Evolutionary conservation across 2,329 filamentous ascomycete genomes (phyloP).

Genomic region (Apiospora malaysiana): DNA sequence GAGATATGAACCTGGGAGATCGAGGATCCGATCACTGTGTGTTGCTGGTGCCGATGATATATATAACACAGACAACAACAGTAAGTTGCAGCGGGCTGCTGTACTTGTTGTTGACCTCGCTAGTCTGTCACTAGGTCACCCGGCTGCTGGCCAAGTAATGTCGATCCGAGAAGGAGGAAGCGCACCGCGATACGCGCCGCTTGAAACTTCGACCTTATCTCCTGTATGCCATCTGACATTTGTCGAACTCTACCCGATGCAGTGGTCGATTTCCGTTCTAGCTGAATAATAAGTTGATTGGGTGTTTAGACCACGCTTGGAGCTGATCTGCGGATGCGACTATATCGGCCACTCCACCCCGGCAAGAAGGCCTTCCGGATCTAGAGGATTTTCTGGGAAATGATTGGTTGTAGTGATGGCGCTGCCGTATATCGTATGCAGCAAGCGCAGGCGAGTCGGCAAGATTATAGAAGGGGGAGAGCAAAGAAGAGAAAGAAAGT

Average conservation of each 20-base stretch:
- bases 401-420: neutral
- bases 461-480: slow-evolving; percentile 4
- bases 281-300: slow-evolving; percentile 3
- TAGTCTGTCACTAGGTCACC: slow-evolving; percentile 1
- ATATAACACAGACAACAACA: slow-evolving; percentile 5
- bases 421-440: neutral
- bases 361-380: slow-evolving; percentile 22
- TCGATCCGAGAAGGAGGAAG: slow-evolving; percentile 5
- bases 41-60: neutral
- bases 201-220: neutral
- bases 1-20: neutral
- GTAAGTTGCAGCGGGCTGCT: neutral
- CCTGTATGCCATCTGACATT: slow-evolving; percentile 9
- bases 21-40: neutral
- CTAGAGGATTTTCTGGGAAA: slow-evolving; percentile 1
- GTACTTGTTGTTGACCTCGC: neutral
- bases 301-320: neutral
- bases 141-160: neutral
- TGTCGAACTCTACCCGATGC: neutral
- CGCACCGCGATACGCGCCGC: slow-evolving; percentile 16
- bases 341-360: slow-evolving; percentile 16
- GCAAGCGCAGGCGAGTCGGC: neutral
- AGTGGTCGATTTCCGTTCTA: neutral
- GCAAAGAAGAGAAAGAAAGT: neutral
- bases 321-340: slow-evolving; percentile 15